Conservation (phyloP, 2,329 filamentous ascomycete genomes). For the Aspergillus alliaceus region DNA sequence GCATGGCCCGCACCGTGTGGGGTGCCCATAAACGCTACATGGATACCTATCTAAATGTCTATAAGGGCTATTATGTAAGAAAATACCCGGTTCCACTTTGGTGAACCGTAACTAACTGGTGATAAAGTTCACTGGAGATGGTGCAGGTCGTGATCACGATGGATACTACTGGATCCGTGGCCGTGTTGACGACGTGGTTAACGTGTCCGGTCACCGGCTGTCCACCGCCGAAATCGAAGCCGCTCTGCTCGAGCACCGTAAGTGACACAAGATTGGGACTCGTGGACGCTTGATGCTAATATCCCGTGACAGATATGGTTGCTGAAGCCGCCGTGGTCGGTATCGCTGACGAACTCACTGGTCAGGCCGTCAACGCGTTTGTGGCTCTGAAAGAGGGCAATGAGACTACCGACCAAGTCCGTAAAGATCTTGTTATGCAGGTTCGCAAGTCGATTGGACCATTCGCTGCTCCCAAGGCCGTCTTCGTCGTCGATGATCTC, state of each 20-base stretch:
- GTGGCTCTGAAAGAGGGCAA: conserved; percentile 86
- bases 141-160: conserved; percentile 92
- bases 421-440: conserved; percentile 91
- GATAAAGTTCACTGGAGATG: conserved; percentile 64
- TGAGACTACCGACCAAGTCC: conserved; percentile 73
- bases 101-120: conserved; percentile 5
- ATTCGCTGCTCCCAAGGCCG: conserved; percentile 92
- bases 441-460: conserved; percentile 97
- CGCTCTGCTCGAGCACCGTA: conserved; percentile 85
- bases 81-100: background rate
- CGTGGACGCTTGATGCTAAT: conserved; percentile 16
- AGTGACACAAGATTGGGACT: conserved; percentile 19
- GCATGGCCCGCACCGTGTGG: conserved; percentile 97
- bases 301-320: conserved; percentile 49
- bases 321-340: conserved; percentile 96
- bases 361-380: conserved; percentile 96
- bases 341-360: conserved; percentile 87
- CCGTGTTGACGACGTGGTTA: conserved; percentile 97
- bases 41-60: conserved; percentile 97
- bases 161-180: conserved; percentile 99
- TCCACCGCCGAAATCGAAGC: conserved; percentile 98
- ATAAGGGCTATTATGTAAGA: conserved; percentile 95
- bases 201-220: conserved; percentile 92
- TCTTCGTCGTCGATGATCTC: conserved; percentile 87
- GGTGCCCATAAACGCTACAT: conserved; percentile 97